phyloP scores from a whole-genome alignment of 768 basidiomycete genomes.

The Cystofilobasidium ferigula region DNA sequence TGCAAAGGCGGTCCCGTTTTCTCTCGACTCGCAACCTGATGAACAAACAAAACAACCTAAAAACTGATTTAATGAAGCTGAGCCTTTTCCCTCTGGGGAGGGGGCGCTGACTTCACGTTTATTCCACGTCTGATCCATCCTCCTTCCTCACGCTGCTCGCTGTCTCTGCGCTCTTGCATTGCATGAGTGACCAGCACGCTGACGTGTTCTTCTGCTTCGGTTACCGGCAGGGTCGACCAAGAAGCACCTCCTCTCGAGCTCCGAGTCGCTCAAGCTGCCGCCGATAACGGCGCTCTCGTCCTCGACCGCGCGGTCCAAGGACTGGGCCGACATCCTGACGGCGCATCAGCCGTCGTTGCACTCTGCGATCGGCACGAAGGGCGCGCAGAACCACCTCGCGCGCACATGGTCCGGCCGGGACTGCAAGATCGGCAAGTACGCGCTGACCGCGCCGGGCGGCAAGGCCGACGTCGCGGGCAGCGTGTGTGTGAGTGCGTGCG shows the following conservation, averaged over 20 bases:
- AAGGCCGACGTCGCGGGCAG: conserved; percentile 39
- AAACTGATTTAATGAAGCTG: conserved; percentile 12
- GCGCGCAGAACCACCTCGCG: conserved; percentile 55
- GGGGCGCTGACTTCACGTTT: conserved; percentile 2
- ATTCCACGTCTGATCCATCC: not conserved
- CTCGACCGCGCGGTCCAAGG: conserved; percentile 69
- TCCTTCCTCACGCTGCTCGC: not conserved
- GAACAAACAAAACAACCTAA: not conserved
- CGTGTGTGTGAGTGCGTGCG: conserved; percentile 83
- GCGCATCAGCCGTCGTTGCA: conserved; percentile 46
- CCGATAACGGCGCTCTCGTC: conserved; percentile 65
- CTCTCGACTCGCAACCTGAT: conserved; percentile 67
- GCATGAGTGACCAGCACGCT: conserved; percentile 77
- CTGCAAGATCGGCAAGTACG: conserved; percentile 68
- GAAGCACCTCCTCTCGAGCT: conserved; percentile 1
- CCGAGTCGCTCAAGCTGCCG: conserved; percentile 63
- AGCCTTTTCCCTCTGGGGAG: not conserved
- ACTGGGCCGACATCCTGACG: conserved; percentile 97
- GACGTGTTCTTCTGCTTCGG: conserved; percentile 53
- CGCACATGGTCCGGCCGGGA: conserved; percentile 78
- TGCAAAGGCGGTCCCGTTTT: too few species aligned
- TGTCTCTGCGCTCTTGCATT: conserved; percentile 44
- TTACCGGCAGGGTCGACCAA: conserved; percentile 39
- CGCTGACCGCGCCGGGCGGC: conserved; percentile 53
- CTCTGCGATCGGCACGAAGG: conserved; percentile 32